phyloP scores from a whole-genome alignment of 176 grass and related monocot species.

The Rhynchospora pubera region DNA sequence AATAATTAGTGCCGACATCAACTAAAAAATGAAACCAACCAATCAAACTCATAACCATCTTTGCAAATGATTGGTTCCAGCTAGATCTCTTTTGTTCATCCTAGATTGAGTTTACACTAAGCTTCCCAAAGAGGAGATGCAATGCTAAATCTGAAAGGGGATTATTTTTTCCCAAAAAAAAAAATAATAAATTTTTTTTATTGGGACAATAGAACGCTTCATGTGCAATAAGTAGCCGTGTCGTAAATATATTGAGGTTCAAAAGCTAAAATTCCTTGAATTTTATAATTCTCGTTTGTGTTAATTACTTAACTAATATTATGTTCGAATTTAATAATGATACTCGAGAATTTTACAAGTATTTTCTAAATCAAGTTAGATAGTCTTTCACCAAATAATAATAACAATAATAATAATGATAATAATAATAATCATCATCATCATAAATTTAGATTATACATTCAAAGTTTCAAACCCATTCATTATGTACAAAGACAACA shows the following conservation, averaged over 20 bases:
- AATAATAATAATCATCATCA: too few species aligned
- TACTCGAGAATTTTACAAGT: too few species aligned
- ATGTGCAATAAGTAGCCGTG: not conserved
- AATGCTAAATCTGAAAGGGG: not conserved
- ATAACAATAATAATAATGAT: too few species aligned
- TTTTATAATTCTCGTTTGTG: not conserved
- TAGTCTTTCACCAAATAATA: too few species aligned
- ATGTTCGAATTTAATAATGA: too few species aligned
- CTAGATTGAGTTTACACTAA: conserved; percentile 17
- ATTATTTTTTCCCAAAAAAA: not conserved
- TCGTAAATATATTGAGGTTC: too few species aligned
- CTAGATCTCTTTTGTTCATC: conserved; percentile 12
- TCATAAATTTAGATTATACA: too few species aligned
- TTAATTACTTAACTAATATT: too few species aligned
- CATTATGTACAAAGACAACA: too few species aligned
- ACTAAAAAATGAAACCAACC: conserved; percentile 3
- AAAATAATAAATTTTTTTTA: not conserved
- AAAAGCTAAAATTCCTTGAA: not conserved
- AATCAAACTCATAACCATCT: not conserved
- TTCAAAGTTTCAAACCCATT: too few species aligned
- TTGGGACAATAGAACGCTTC: not conserved
- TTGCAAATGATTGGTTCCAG: not conserved
- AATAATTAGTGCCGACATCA: conserved; percentile 13
- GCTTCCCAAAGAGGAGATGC: not conserved
- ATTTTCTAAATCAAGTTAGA: too few species aligned